Evolutionary conservation across 805 yeast species (phyloP), one percentile per base, ranked within the genome.

Genomic region (Saccharomycopsis guyanensis): DNA sequence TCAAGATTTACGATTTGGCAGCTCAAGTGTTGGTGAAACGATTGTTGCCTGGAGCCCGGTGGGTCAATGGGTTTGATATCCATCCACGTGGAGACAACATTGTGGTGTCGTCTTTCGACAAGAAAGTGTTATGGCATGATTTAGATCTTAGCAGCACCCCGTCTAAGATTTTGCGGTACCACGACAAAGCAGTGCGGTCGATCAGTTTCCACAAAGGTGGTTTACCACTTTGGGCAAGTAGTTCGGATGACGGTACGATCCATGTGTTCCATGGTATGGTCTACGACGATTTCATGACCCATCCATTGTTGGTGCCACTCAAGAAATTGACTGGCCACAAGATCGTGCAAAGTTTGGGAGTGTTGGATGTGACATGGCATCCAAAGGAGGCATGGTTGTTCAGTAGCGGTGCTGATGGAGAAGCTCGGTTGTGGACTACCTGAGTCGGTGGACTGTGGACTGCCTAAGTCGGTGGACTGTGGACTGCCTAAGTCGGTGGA

Each of bases 361-460:
- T 93, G 13, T 71, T 93, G 59, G 83, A 80, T 59, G 76, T 84
- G 41, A 76, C 77, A 42, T 93, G 98, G 98, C 98, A 93, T 72
- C 97, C 97, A 54, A 80, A 82, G 57, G 97, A 93, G 67, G 96
- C 98, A 0, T 93, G 98, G 98, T 72, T 93, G 60, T 88, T 93
- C 64, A 82, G 93, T 61, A 86, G 96, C 8, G 98, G 97, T 57
- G 97, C 97, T 19, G 98, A 93, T 66, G 87, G 95, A 51, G 79
- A 87, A 36, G 97, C 97, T 4, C 80, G 96, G 59, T 69, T 93
- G 59, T 93, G 98, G 98, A 93, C 98, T 23, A 86, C 96, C 15
- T 84, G 39, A 38, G 12, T 22, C 12, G 8, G 8, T 34, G 8
- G 33, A 29, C n/a, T 29, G 33, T 29, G 12, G 33, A n/a, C n/a